Evolutionary conservation across 2,329 filamentous ascomycete genomes (phyloP).

Genomic region (Coniochaeta hoffmannii): DNA sequence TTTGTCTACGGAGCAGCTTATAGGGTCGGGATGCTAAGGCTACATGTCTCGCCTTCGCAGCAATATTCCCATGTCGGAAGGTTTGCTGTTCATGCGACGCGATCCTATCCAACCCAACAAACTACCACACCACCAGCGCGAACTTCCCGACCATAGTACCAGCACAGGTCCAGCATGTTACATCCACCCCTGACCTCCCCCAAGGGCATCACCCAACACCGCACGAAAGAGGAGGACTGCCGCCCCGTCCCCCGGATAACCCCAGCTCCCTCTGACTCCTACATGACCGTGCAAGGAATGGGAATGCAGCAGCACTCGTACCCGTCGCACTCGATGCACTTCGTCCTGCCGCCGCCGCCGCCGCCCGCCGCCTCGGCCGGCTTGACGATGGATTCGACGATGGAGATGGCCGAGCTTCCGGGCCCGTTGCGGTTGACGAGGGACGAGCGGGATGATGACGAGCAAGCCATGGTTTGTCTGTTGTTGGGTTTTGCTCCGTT

Average conservation of each 20-base stretch:
- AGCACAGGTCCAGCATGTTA: no score
- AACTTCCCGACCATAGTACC: no score
- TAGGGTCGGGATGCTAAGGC: neutral
- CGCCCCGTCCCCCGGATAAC: no score
- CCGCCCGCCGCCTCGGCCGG: conserved; percentile 24
- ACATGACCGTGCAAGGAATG: conserved; percentile 44
- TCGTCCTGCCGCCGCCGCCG: conserved; percentile 30
- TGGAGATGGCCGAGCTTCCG: conserved; percentile 39
- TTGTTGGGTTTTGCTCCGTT: neutral
- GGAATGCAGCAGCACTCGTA: conserved; percentile 49
- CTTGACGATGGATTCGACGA: conserved; percentile 43
- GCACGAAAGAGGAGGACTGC: no score
- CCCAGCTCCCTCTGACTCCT: no score
- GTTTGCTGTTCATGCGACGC: neutral
- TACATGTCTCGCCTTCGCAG: neutral
- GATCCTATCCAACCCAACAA: neutral
- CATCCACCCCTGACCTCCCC: no score
- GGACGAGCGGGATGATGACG: conserved; percentile 19
- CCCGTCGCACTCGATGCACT: conserved; percentile 42
- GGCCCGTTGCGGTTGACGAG: conserved; percentile 36
- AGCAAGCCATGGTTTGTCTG: conserved; percentile 21
- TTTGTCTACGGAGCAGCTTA: neutral
- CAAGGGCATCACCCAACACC: no score
- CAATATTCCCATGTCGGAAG: neutral
- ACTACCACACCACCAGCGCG: neutral